phyloP scores from a whole-genome alignment of 176 grass and related monocot species.

The Puya raimondii region DNA sequence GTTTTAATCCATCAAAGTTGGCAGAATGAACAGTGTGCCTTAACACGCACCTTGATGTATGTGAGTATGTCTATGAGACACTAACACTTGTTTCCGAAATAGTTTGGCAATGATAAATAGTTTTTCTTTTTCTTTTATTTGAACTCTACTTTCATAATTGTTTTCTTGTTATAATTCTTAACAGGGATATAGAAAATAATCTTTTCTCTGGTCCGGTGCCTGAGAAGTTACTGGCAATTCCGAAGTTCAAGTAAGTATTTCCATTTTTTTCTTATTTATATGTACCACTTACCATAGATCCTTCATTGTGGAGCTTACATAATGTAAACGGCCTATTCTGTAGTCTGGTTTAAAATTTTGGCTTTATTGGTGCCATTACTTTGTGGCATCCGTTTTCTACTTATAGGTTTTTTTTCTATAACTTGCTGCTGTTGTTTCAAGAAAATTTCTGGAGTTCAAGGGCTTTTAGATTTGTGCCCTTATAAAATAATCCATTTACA shows the following conservation, averaged over 20 bases:
- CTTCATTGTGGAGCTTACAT: not conserved
- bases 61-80: no score
- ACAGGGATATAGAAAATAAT: constrained; percentile 94
- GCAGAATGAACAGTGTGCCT: no score
- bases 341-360: not conserved
- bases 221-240: constrained; percentile 57
- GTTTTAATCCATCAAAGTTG: no score
- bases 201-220: constrained; percentile 94
- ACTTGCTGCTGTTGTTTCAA: no score
- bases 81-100: not conserved
- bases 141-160: not conserved
- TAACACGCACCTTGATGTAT: no score
- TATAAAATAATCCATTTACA: no score
- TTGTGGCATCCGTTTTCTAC: no score
- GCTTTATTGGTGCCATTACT: not conserved
- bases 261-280: not conserved
- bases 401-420: no score
- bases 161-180: constrained; percentile 18
- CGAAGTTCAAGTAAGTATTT: constrained; percentile 81
- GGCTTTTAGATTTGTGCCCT: not conserved
- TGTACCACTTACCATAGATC: not conserved
- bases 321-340: not conserved
- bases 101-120: not conserved
- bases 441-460: not conserved
- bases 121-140: not conserved